phyloP scores from a whole-genome alignment of 305 asterid genomes.

The Plantago rigida region DNA sequence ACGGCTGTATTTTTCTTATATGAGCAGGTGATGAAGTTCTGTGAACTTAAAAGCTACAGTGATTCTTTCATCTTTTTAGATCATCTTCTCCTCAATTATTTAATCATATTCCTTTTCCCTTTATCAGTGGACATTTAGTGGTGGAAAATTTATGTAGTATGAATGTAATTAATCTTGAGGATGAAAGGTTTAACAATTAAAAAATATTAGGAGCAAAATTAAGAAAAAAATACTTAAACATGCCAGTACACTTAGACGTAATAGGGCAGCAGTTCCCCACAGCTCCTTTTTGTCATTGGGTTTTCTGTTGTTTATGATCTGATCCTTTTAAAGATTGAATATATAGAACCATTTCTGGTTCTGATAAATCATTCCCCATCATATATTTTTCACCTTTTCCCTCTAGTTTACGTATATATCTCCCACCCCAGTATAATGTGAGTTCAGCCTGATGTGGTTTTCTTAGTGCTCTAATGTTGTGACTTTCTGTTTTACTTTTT shows the following conservation, averaged over 20 bases:
- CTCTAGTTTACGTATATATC: no score
- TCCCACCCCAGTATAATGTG: no score
- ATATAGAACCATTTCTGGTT: no score
- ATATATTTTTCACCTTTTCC: no score
- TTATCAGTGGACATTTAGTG: background rate
- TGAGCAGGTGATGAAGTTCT: slow-evolving; percentile 65
- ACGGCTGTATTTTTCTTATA: slow-evolving; percentile 82
- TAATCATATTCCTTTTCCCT: background rate
- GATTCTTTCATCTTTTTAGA: background rate
- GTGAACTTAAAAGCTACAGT: slow-evolving; percentile 6
- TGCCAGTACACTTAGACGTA: background rate
- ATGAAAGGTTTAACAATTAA: background rate
- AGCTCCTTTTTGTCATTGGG: background rate
- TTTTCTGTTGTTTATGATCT: background rate
- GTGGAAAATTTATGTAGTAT: background rate
- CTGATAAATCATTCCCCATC: no score
- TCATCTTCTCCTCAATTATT: slow-evolving; percentile 18
- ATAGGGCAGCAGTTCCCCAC: background rate
- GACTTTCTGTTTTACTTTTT: background rate
- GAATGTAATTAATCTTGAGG: background rate
- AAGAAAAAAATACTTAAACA: background rate
- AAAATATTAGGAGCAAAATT: background rate
- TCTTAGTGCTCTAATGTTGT: slow-evolving; percentile 16
- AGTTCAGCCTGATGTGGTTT: background rate
- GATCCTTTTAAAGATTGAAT: no score